A percentile compares a stretch with the other conserved stretches of the same genome.
phyloP scores from a whole-genome alignment of 2,329 filamentous ascomycete species.

The Drechslera avenae region DNA sequence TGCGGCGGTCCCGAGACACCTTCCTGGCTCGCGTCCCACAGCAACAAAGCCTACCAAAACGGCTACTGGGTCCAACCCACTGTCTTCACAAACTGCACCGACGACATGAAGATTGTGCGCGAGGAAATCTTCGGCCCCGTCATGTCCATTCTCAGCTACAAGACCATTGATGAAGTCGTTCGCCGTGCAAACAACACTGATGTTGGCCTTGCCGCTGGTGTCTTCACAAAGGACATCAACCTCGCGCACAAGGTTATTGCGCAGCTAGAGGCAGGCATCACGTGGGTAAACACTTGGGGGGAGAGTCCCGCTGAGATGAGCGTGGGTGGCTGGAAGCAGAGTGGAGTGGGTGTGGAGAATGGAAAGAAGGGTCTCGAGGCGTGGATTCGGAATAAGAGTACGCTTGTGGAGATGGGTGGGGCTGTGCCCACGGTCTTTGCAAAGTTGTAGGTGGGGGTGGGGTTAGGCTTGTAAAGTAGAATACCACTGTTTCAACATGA shows the following conservation, averaged over 20 bases:
- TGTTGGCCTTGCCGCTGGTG: conserved; percentile 80
- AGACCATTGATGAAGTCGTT: conserved; percentile 71
- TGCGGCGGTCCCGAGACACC: conserved; percentile 71
- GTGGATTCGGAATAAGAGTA: conserved; percentile 88
- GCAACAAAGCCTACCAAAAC: conserved; percentile 51
- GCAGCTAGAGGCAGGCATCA: conserved; percentile 80
- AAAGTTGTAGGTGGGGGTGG: conserved; percentile 26
- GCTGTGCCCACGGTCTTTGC: conserved; percentile 71
- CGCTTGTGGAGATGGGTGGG: conserved; percentile 79
- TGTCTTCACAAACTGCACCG: conserved; percentile 83
- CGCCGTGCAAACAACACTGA: conserved; percentile 75
- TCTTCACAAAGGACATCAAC: conserved; percentile 78
- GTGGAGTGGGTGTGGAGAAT: conserved; percentile 86
- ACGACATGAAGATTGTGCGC: conserved; percentile 76
- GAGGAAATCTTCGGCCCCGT: conserved; percentile 93
- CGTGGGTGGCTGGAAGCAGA: conserved; percentile 90
- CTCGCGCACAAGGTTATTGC: conserved; percentile 73
- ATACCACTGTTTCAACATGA: no score
- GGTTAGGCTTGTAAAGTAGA: not conserved
- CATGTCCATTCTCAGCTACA: conserved; percentile 78
- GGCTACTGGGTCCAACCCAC: conserved; percentile 89
- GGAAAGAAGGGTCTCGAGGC: conserved; percentile 77
- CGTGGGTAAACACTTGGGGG: conserved; percentile 94
- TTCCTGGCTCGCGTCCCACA: conserved; percentile 51
- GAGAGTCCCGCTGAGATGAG: conserved; percentile 91